Evolutionary conservation across 805 yeast genomes (phyloP), one percentile per base, ranked within the genome.

Genomic region (Pichia cephalocereana): DNA sequence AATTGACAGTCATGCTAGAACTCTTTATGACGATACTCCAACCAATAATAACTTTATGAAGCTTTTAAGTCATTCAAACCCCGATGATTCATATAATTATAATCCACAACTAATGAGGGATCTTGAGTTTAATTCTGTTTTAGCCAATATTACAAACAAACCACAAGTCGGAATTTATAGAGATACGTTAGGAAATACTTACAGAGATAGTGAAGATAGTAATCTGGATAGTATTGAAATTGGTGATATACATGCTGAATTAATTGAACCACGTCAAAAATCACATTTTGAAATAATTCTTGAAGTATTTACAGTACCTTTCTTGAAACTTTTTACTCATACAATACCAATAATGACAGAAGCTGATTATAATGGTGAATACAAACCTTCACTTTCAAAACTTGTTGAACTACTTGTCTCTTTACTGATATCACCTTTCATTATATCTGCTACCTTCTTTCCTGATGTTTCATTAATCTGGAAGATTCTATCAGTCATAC

Each of bases 71-170:
- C 54, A 56, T 28, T 45, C 58, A 38, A 64, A 62, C 18, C 52
- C 60, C 18, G 61, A 63, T 44, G 65, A 63, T 41, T 52, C 56
- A n/a, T 63, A 59, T 44, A 49, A 57, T 8, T 63, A 57, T 50
- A 62, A 61, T 40, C 66, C 66, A 1, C 55, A 58, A 26, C 53
- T 62, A 12, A 45, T 63, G 23, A 58, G 57, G 48, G 58, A 56
- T 38, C 44, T 61, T 8, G 66, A 61, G 34, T 61, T 63, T 46
- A 62, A 61, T 2, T 51, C 60, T 0, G 57, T 63, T 12, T 50
- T 63, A 30, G 52, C 52, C 31, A 54, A 53, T 23, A 48, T 63
- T 18, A 59, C 64, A 8, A 46, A 57, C 40, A 55, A 50, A 19
- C 59, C 54, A 38, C 48, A 57, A 1, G 36, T 56, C 34, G 54